Conservation (phyloP, 345 rosid genomes). For the Pistacia vera region DNA sequence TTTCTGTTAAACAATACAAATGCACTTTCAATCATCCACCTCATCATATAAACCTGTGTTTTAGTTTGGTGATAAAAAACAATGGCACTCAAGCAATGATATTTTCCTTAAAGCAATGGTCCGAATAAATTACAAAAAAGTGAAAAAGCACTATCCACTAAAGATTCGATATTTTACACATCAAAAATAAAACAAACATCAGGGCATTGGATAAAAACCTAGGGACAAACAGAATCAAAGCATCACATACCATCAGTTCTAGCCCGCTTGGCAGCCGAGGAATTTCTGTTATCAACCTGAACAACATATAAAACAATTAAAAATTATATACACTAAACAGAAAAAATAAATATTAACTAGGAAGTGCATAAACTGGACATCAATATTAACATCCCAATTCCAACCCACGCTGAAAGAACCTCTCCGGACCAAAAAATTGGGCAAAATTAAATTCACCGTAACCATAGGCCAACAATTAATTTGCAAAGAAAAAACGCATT, state of each 20-base stretch:
- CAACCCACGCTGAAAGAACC: neutral
- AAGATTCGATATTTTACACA: neutral
- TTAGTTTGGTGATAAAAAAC: neutral
- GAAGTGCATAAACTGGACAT: neutral
- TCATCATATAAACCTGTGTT: neutral
- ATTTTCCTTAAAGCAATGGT: neutral
- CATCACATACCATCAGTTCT: constrained; percentile 82
- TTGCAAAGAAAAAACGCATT: neutral
- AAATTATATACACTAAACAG: too few relatives aligned
- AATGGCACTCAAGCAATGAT: neutral
- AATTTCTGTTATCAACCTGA: constrained; percentile 93
- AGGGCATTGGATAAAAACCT: neutral
- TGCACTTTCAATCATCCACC: neutral
- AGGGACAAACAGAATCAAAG: neutral
- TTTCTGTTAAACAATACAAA: neutral
- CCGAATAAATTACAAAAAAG: too few relatives aligned
- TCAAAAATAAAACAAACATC: neutral
- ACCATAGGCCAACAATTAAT: neutral
- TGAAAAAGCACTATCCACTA: too few relatives aligned
- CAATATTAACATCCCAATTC: neutral
- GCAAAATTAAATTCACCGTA: neutral
- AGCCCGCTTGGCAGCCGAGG: constrained; percentile 97
- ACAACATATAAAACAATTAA: constrained; percentile 9
- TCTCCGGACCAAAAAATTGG: too few relatives aligned
- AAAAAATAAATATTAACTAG: neutral